Conservation (phyloP, 352 stramenopile genomes). For the Globisporangium parvum region DNA sequence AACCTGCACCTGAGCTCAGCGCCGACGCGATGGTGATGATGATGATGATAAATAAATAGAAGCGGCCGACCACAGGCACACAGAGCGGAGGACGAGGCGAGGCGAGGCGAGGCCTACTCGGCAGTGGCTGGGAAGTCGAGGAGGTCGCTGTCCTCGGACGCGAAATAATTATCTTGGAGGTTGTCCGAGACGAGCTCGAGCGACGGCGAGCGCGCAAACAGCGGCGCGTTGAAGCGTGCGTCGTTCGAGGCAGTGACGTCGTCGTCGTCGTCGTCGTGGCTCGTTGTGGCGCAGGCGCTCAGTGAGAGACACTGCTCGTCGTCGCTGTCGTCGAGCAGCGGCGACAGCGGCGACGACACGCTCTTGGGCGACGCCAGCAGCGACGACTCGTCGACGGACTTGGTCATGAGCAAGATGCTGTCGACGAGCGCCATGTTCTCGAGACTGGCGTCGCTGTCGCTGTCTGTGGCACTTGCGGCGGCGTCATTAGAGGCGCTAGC, state of each 20-base stretch:
- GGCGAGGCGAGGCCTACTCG: slow-evolving; percentile 7
- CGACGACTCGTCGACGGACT: slow-evolving; percentile 52
- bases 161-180: slow-evolving; percentile 64
- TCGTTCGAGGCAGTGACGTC: slow-evolving; percentile 22
- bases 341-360: slow-evolving; percentile 42
- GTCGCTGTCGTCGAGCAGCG: slow-evolving; percentile 40
- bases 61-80: background rate
- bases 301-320: slow-evolving; percentile 20
- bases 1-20: too few species aligned
- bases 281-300: slow-evolving; percentile 1
- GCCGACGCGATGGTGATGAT: too few species aligned
- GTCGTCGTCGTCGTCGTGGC: slow-evolving; percentile 17
- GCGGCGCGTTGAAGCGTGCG: slow-evolving; percentile 13
- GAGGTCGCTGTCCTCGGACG: slow-evolving; percentile 56
- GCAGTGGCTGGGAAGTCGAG: slow-evolving; percentile 53
- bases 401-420: slow-evolving; percentile 74
- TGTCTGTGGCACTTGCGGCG: too few species aligned
- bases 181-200: slow-evolving; percentile 75
- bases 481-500: background rate
- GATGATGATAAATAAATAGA: too few species aligned
- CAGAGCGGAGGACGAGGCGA: background rate
- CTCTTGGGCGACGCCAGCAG: slow-evolving; percentile 59
- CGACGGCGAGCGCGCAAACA: slow-evolving; percentile 27
- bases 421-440: slow-evolving; percentile 71
- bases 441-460: slow-evolving; percentile 17